phyloP scores from a whole-genome alignment of 192 early-diverging fungal genomes.

The Piromyces finnis region DNA sequence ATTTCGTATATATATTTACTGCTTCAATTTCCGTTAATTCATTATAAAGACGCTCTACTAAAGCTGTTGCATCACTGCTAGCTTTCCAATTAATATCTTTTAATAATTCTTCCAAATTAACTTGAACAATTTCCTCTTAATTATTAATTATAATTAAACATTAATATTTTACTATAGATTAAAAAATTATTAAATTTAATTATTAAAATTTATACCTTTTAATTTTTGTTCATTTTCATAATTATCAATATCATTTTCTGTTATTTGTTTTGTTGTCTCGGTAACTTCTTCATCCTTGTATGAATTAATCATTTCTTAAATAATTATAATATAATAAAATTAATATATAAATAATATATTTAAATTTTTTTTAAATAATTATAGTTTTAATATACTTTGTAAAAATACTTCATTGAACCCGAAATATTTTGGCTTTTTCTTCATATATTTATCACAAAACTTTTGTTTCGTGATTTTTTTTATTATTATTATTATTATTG shows the following conservation, averaged over 20 bases:
- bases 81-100: slow-evolving; percentile 80
- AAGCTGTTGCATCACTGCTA: slow-evolving; percentile 65
- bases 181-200: too few relatives aligned
- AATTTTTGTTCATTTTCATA: neutral
- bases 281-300: neutral
- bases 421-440: neutral
- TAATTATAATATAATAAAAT: too few relatives aligned
- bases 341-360: too few relatives aligned
- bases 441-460: neutral
- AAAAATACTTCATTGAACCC: neutral
- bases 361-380: too few relatives aligned
- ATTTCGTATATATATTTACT: slow-evolving; percentile 15
- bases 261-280: neutral
- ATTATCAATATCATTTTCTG: neutral
- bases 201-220: neutral
- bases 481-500: too few relatives aligned
- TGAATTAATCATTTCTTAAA: neutral
- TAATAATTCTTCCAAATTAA: slow-evolving; percentile 58
- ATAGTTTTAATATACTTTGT: neutral
- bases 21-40: slow-evolving; percentile 76
- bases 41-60: slow-evolving; percentile 64
- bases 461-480: too few relatives aligned
- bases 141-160: too few relatives aligned
- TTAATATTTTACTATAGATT: too few relatives aligned
- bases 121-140: neutral